These are phyloP conservation scores for Thraustotheca clavata DNA, from an alignment of 352 stramenopile species.

Conservation along the genomic window DNA sequence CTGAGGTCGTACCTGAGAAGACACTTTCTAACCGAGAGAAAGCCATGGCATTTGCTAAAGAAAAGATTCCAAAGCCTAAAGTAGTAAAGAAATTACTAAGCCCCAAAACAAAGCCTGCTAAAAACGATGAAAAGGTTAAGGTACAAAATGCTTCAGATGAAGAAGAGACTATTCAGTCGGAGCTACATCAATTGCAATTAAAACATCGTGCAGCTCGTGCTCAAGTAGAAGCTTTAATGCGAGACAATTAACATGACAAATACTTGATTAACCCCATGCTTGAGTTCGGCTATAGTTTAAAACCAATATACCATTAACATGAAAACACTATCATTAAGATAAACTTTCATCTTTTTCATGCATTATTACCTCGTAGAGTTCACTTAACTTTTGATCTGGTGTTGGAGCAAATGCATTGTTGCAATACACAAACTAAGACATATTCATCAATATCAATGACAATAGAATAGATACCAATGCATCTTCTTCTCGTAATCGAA, in stretches of 20 bases:
- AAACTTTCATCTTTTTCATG: too few relatives aligned
- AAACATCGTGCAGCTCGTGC: constrained; percentile 58
- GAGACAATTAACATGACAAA: constrained; percentile 14
- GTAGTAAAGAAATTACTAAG: constrained; percentile 11
- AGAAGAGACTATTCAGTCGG: constrained; percentile 45
- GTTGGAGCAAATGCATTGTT: constrained; percentile 82
- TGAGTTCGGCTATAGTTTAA: constrained; percentile 83
- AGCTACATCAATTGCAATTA: constrained; percentile 60
- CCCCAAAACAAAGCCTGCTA: not conserved
- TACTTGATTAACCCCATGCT: constrained; percentile 51
- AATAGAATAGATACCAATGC: constrained; percentile 37
- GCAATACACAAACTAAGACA: constrained; percentile 86
- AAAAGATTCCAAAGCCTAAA: constrained; percentile 62
- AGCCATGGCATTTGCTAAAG: constrained; percentile 64
- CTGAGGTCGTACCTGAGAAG: constrained; percentile 27
- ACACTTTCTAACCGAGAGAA: constrained; percentile 57
- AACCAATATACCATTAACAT: constrained; percentile 68
- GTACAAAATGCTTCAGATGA: constrained; percentile 30
- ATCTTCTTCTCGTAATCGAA: constrained; percentile 64
- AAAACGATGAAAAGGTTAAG: constrained; percentile 24
- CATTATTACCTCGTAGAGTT: constrained; percentile 55
- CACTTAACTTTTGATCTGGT: constrained; percentile 64
- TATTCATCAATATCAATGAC: not conserved
- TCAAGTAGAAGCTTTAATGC: constrained; percentile 65
- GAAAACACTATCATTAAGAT: constrained; percentile 48